A percentile compares a stretch with the other conserved stretches of the same genome.
These are phyloP conservation scores for Triadica sebifera DNA, from an alignment of 345 rosid species.

Conservation along the genomic window DNA sequence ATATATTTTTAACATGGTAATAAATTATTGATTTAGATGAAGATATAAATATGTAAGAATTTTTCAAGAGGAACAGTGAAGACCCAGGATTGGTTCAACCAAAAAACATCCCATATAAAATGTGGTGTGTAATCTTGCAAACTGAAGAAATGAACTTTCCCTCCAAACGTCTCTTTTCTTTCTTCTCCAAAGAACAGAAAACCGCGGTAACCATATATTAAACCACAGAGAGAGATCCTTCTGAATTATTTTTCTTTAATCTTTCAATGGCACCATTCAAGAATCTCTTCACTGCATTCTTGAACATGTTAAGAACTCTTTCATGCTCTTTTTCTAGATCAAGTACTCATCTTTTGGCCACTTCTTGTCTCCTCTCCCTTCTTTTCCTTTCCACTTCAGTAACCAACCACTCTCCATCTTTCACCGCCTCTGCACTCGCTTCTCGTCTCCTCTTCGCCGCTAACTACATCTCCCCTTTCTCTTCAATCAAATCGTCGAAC, in stretches of 20 bases:
- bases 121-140: too few species aligned
- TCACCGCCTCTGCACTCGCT: conserved; percentile 40
- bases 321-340: conserved; percentile 24
- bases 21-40: too few species aligned
- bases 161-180: background rate
- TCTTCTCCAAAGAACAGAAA: background rate
- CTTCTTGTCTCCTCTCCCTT: conserved; percentile 44
- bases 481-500: conserved; percentile 40
- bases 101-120: too few species aligned
- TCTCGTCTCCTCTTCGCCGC: conserved; percentile 52
- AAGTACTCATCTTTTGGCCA: conserved; percentile 37
- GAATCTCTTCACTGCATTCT: conserved; percentile 20
- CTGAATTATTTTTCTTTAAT: background rate
- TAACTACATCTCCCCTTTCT: conserved; percentile 44
- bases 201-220: background rate
- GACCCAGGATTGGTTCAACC: too few species aligned
- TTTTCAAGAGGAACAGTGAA: too few species aligned
- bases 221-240: background rate
- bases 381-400: conserved; percentile 49
- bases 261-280: conserved; percentile 28
- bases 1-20: too few species aligned
- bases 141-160: background rate
- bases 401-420: conserved; percentile 30
- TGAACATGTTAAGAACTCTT: conserved; percentile 22
- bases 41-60: too few species aligned